Evolutionary conservation across 2,329 filamentous ascomycete species (phyloP).

Genomic region (Gliomastix tumulicola): DNA sequence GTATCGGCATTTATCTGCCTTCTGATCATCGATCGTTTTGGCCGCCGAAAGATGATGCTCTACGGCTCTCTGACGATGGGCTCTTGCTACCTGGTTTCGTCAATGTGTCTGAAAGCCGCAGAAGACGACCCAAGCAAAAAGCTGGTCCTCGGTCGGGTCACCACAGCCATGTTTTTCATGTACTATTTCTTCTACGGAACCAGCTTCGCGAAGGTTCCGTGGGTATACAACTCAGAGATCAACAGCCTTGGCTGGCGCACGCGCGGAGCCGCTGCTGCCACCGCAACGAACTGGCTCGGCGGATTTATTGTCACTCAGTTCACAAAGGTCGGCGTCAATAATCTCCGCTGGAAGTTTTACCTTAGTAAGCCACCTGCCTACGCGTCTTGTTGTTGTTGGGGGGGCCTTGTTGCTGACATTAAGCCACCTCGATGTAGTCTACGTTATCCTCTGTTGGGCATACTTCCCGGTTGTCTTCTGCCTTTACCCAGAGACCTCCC

Average conservation of each 20-base stretch:
- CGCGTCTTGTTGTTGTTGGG: no score
- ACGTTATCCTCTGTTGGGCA: slow-evolving; percentile 21
- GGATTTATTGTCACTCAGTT: slow-evolving; percentile 35
- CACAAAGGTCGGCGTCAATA: slow-evolving; percentile 32
- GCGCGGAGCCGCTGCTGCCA: slow-evolving; percentile 33
- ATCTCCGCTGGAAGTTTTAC: slow-evolving; percentile 33
- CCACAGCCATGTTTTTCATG: slow-evolving; percentile 33
- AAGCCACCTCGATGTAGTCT: slow-evolving; percentile 14
- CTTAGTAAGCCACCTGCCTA: slow-evolving; percentile 24
- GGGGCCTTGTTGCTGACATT: background rate
- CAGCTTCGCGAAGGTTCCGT: slow-evolving; percentile 28
- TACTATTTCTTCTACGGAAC: slow-evolving; percentile 34
- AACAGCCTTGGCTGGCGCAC: slow-evolving; percentile 32
- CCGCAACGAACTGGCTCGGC: slow-evolving; percentile 35
- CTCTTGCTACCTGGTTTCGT: slow-evolving; percentile 26
- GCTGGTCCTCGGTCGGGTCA: slow-evolving; percentile 25
- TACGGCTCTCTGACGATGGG: slow-evolving; percentile 25
- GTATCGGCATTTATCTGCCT: slow-evolving; percentile 24
- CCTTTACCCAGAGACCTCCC: slow-evolving; percentile 41
- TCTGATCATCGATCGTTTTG: slow-evolving; percentile 29
- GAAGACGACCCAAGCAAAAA: slow-evolving; percentile 17
- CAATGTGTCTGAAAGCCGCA: slow-evolving; percentile 21
- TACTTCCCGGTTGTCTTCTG: slow-evolving; percentile 34
- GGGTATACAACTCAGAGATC: slow-evolving; percentile 34
- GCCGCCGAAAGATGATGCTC: slow-evolving; percentile 32